phyloP scores from a whole-genome alignment of 208 protist species.

The Phytomonas sp. region DNA sequence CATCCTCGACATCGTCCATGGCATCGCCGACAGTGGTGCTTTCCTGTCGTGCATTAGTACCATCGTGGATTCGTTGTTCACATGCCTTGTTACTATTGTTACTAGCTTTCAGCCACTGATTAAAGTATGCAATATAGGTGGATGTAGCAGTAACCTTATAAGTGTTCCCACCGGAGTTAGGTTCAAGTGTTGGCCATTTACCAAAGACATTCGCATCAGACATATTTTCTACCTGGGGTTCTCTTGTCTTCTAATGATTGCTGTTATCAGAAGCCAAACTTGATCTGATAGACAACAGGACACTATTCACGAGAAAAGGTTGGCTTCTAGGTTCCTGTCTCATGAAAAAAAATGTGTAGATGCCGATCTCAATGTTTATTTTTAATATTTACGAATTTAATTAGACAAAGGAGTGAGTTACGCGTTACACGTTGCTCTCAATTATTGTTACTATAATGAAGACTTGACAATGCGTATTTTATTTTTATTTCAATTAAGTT shows the following conservation, averaged over 20 bases:
- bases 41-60: neutral
- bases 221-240: neutral
- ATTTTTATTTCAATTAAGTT: constrained; percentile 1
- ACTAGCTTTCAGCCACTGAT: neutral
- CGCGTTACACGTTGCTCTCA: neutral
- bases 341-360: neutral
- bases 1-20: neutral
- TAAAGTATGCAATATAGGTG: neutral
- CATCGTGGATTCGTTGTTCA: neutral
- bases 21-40: neutral
- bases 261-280: neutral
- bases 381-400: neutral
- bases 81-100: neutral
- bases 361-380: neutral
- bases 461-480: neutral
- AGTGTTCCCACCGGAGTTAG: neutral
- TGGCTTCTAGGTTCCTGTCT: neutral
- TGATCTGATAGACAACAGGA: neutral
- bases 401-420: neutral
- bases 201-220: neutral
- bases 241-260: neutral
- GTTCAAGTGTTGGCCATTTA: neutral
- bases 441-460: neutral
- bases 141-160: neutral
- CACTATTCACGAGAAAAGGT: neutral